Evolutionary conservation across 179 eudicot species (phyloP).

Genomic region (Vitellaria paradoxa): DNA sequence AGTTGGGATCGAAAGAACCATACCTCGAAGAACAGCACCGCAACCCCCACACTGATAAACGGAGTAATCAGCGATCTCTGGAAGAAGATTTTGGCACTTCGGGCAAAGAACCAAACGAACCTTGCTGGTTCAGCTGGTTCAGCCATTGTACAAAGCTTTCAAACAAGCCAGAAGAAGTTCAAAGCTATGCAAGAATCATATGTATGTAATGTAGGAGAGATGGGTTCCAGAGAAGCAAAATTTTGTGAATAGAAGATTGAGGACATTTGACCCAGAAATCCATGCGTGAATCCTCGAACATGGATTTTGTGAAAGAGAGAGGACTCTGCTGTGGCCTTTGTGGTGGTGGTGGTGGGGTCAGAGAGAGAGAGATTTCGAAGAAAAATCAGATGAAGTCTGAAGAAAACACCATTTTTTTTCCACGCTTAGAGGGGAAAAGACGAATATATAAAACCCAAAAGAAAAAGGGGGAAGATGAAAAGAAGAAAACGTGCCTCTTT

Average conservation of each 20-base stretch:
- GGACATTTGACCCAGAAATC: neutral
- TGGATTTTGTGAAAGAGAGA: neutral
- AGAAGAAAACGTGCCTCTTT: neutral
- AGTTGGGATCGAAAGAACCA: neutral
- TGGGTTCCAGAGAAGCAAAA: neutral
- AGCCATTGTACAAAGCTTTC: slow-evolving; percentile 32
- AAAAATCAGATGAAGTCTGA: slow-evolving; percentile 24
- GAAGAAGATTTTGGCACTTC: slow-evolving; percentile 67
- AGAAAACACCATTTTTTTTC: neutral
- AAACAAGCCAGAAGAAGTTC: neutral
- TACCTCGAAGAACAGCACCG: slow-evolving; percentile 87
- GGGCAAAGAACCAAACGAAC: slow-evolving; percentile 84
- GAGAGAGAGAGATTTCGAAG: slow-evolving; percentile 14
- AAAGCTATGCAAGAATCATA: neutral
- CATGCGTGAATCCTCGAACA: neutral
- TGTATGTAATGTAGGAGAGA: neutral
- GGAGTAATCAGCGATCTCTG: slow-evolving; percentile 69
- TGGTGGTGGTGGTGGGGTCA: neutral
- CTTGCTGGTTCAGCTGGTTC: slow-evolving; percentile 25
- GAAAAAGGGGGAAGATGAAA: neutral
- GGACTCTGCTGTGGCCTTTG: neutral
- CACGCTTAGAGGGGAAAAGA: neutral
- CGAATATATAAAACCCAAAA: neutral
- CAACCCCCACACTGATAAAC: slow-evolving; percentile 90
- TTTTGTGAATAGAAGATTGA: neutral